phyloP scores from a whole-genome alignment of 2,329 filamentous ascomycete species.

The Diplocarpon rosae region DNA sequence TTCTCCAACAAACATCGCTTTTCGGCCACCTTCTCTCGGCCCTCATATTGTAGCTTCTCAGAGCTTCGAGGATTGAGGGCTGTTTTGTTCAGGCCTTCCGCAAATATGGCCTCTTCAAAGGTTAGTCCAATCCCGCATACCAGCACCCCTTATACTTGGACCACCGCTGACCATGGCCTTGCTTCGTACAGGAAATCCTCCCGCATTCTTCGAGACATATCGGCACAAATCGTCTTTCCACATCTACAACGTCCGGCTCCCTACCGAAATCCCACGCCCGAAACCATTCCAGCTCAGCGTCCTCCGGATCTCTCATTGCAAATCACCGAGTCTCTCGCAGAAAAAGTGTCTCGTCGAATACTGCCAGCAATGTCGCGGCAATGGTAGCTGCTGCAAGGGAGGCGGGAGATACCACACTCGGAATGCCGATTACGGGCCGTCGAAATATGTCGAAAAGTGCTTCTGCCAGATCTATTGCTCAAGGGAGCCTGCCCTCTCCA shows the following conservation, averaged over 20 bases:
- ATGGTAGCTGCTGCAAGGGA: slow-evolving; percentile 64
- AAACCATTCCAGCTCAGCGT: slow-evolving; percentile 71
- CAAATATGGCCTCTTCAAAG: slow-evolving; percentile 51
- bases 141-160: slow-evolving; percentile 9
- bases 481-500: slow-evolving; percentile 50
- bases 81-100: slow-evolving; percentile 24
- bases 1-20: no score
- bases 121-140: slow-evolving; percentile 30
- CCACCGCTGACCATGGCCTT: no score
- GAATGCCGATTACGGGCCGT: slow-evolving; percentile 48
- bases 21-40: slow-evolving; percentile 22
- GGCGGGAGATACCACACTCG: slow-evolving; percentile 44
- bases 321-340: slow-evolving; percentile 81
- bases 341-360: slow-evolving; percentile 80
- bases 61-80: slow-evolving; percentile 28
- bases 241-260: slow-evolving; percentile 47
- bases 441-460: slow-evolving; percentile 60
- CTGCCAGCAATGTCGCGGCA: slow-evolving; percentile 61
- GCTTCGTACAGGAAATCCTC: slow-evolving; percentile 52
- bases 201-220: slow-evolving; percentile 53
- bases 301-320: slow-evolving; percentile 64
- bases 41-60: slow-evolving; percentile 27
- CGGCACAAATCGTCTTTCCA: slow-evolving; percentile 48
- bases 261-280: slow-evolving; percentile 41
- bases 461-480: slow-evolving; percentile 39